Percentiles rank a stretch among this genome's conserved stretches.
These are phyloP conservation scores for Ophiosphaerella korrae DNA, from an alignment of 2,329 filamentous ascomycete genomes.

Conservation along the genomic window DNA sequence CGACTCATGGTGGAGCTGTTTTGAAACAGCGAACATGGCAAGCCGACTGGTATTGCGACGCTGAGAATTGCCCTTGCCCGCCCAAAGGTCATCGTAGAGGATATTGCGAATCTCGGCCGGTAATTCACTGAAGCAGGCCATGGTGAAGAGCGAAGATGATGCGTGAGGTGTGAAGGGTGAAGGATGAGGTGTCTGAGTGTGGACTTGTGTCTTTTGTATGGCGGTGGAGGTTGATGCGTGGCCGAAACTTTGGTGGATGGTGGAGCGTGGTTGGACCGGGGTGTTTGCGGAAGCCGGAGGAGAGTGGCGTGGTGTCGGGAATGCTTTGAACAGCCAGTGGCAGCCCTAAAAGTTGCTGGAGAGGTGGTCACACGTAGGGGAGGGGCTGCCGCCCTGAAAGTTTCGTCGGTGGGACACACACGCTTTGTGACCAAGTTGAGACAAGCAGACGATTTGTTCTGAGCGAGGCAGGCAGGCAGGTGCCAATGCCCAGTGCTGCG, in stretches of 20 bases:
- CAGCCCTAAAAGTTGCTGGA: neutral
- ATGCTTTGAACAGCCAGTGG: neutral
- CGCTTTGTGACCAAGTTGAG: neutral
- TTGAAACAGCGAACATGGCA: constrained; percentile 20
- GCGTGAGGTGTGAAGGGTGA: neutral
- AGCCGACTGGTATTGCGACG: constrained; percentile 1
- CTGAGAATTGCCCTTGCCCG: neutral
- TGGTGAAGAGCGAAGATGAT: neutral
- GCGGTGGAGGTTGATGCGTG: neutral
- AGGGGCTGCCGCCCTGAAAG: neutral
- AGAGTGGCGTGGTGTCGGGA: neutral
- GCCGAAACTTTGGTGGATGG: neutral
- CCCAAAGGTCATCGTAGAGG: constrained; percentile 19
- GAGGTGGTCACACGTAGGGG: neutral
- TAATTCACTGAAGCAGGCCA: constrained; percentile 14
- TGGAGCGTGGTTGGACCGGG: neutral
- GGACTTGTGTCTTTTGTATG: too few species aligned
- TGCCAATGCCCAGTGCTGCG: too few species aligned
- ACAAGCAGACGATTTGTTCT: neutral
- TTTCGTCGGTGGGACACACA: neutral
- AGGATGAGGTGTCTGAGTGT: too few species aligned
- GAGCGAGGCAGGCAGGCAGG: neutral
- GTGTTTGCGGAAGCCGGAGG: neutral
- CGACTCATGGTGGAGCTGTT: constrained; percentile 21
- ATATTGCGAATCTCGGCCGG: constrained; percentile 27